A percentile compares a stretch with the other conserved stretches of the same genome.
These are phyloP conservation scores for Magnaporthales sp. DNA, from an alignment of 2,329 filamentous ascomycete species.

Conservation along the genomic window DNA sequence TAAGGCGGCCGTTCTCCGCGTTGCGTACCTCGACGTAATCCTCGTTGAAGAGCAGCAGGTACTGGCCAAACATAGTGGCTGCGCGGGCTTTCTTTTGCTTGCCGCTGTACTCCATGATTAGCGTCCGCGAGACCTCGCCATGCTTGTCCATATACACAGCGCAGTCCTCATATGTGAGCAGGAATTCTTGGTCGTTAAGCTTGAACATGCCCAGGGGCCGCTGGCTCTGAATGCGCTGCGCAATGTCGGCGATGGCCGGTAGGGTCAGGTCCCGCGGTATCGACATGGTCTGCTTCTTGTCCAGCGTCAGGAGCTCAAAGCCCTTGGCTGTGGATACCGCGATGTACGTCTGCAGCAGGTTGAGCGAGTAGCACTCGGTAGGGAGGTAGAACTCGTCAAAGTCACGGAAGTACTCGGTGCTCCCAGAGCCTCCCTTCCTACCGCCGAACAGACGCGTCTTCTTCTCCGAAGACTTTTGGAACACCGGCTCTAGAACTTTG, in stretches of 20 bases:
- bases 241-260: constrained; percentile 75
- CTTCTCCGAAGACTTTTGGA: constrained; percentile 85
- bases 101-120: constrained; percentile 99
- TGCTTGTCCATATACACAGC: constrained; percentile 98
- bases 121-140: constrained; percentile 84
- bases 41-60: constrained; percentile 85
- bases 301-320: constrained; percentile 90
- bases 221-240: constrained; percentile 72
- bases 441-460: constrained; percentile 58
- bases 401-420: constrained; percentile 92
- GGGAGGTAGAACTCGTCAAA: constrained; percentile 99
- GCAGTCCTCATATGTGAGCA: constrained; percentile 90
- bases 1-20: constrained; percentile 84
- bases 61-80: constrained; percentile 84
- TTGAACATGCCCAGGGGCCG: constrained; percentile 93
- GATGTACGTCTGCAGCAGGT: constrained; percentile 90
- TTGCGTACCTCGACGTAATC: constrained; percentile 97
- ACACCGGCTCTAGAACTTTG: constrained; percentile 92
- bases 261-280: constrained; percentile 74
- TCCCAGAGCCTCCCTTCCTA: constrained; percentile 53
- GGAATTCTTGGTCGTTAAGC: constrained; percentile 82
- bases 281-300: constrained; percentile 93
- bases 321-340: constrained; percentile 86
- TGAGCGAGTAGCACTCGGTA: constrained; percentile 87
- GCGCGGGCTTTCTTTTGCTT: constrained; percentile 68